Evolutionary conservation across 306 rosid genomes (phyloP), one percentile per base, ranked within the genome.

Genomic region (Dalbergia cochinchinensis): DNA sequence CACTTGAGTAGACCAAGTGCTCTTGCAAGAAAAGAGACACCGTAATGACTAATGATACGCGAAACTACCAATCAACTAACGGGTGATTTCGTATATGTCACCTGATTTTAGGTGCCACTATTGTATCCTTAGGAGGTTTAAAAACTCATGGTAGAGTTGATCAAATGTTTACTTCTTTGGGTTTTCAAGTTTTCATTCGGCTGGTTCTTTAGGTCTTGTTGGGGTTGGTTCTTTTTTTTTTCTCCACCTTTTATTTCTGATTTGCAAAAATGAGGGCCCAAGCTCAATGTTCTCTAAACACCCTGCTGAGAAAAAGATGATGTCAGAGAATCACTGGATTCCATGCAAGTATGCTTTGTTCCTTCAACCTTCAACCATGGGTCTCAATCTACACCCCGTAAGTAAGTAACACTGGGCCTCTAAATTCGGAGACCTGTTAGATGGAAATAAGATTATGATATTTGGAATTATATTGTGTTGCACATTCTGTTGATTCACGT

Each of bases 31-130:
- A 19, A 72, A 35, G 47, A 37, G 65, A 55, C 33, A 18, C 62
- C 31, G 35, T 26, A 70, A 14, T 33, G 15, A 33, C 10, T 14
- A 22, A 68, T 68, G 15, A 48, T 19, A 34, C 53, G 18, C 54
- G 65, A 72, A 71, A 71, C 64, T 16, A 34, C 50, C 35, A 15
- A 35, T 53, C 1, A 55, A 35, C 13, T 37, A 1, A 7, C 10
- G 66, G 20, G 35, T 71, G 51, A 42, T 57, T 55, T 72, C 39
- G 42, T 26, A 14, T 14, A 14, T 59, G 58, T 39, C 19, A 73
- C 57, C 68, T 41, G 41, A 73, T 59, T 72, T 58, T 7, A 59
- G 34, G 48, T 74, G 10, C 68, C 33, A 39, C 37, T 37, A 55
- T 12, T 50, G 18, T 50, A 41, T 20, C 26, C 18, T 14, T n/a